Evolutionary conservation across 208 protist genomes (phyloP).

Genomic region (Wallacemonas sp.): DNA sequence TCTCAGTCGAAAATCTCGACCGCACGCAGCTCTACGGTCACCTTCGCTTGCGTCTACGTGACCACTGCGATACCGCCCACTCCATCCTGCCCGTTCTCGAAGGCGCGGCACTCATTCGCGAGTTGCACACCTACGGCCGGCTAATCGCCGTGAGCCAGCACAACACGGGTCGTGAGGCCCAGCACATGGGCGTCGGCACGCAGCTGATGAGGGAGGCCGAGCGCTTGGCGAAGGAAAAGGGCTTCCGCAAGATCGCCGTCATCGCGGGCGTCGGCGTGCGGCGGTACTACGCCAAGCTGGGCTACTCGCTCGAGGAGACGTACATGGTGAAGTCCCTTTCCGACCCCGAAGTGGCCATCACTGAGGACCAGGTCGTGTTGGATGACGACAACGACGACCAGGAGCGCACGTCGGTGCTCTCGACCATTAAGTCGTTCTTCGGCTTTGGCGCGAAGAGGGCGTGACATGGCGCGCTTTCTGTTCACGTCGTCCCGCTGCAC

Average conservation of each 20-base stretch:
- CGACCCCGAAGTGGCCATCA: slow-evolving; percentile 40
- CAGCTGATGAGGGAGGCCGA: slow-evolving; percentile 98
- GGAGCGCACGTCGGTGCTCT: slow-evolving; percentile 29
- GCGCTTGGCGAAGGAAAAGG: slow-evolving; percentile 91
- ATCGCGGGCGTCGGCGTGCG: slow-evolving; percentile 98
- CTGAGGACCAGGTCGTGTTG: slow-evolving; percentile 68
- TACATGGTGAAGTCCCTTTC: slow-evolving; percentile 86
- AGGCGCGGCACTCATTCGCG: slow-evolving; percentile 94
- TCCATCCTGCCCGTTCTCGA: slow-evolving; percentile 90
- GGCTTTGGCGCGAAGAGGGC: slow-evolving; percentile 22
- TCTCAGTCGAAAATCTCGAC: slow-evolving; percentile 81
- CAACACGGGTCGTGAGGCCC: slow-evolving; percentile 92
- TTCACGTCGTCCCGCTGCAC: too few relatives aligned
- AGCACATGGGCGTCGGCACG: slow-evolving; percentile 98
- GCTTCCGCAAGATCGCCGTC: slow-evolving; percentile 92
- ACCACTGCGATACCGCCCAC: slow-evolving; percentile 47
- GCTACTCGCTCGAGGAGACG: slow-evolving; percentile 91
- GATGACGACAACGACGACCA: slow-evolving; percentile 84
- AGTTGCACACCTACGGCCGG: slow-evolving; percentile 97
- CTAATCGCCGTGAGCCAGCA: slow-evolving; percentile 66
- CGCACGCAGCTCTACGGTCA: slow-evolving; percentile 87
- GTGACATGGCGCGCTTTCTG: too few relatives aligned
- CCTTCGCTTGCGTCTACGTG: slow-evolving; percentile 80
- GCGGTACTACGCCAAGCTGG: slow-evolving; percentile 98
- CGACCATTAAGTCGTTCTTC: slow-evolving; percentile 61